Conservation (phyloP, 2,329 filamentous ascomycete species). For the Blumeriella jaapii region DNA sequence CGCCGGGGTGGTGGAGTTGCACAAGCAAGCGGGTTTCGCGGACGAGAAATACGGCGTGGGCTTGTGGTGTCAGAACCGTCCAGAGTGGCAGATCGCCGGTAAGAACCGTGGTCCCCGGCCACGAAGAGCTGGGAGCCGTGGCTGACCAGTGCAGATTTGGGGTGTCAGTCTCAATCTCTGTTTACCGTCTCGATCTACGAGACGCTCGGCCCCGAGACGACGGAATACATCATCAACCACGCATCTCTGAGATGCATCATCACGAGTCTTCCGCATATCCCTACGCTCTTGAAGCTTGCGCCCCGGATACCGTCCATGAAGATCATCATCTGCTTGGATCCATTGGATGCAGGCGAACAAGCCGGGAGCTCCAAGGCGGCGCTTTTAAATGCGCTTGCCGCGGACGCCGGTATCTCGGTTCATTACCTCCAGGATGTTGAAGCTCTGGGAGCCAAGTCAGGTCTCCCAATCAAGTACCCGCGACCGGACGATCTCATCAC, state of each 20-base stretch:
- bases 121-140: background rate
- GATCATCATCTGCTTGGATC: conserved; percentile 77
- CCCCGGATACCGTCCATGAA: conserved; percentile 71
- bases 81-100: conserved; percentile 81
- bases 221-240: conserved; percentile 94
- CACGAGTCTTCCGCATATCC: conserved; percentile 70
- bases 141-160: conserved; percentile 53
- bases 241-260: conserved; percentile 64
- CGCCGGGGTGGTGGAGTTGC: conserved; percentile 72
- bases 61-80: conserved; percentile 77
- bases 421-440: conserved; percentile 75
- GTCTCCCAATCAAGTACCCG: conserved; percentile 58
- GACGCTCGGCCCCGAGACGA: conserved; percentile 80
- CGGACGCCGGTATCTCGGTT: conserved; percentile 63
- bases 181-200: conserved; percentile 94
- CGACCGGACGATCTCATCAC: conserved; percentile 68
- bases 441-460: conserved; percentile 62
- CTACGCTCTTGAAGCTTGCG: conserved; percentile 66
- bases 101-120: conserved; percentile 20
- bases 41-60: conserved; percentile 62
- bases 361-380: conserved; percentile 67
- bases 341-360: conserved; percentile 68
- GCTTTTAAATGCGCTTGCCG: conserved; percentile 64
- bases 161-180: conserved; percentile 73
- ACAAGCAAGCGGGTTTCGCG: conserved; percentile 58